A percentile compares a stretch with the other conserved stretches of the same genome.
These are phyloP conservation scores for Pleurozium schreberi DNA, from an alignment of 225 moss, liverwort and hornwort species.

Conservation along the genomic window DNA sequence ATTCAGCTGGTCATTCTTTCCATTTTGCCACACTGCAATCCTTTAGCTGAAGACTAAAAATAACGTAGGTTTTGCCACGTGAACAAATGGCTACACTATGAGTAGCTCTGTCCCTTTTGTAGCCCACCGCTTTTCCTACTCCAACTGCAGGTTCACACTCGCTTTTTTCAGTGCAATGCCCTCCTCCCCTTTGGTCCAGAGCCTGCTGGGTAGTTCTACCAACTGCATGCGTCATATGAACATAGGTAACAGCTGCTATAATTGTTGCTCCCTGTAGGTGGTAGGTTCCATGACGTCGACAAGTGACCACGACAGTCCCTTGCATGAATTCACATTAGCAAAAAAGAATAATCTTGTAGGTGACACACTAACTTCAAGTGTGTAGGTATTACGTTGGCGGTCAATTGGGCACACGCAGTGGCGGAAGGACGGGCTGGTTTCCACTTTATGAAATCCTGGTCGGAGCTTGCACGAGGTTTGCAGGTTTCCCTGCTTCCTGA, in stretches of 20 bases:
- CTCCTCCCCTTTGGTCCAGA: background rate
- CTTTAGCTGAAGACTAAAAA: too few relatives aligned
- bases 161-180: background rate
- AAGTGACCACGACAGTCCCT: background rate
- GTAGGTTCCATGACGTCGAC: background rate
- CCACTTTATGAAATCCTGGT: slow-evolving; percentile 36
- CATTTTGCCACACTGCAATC: background rate
- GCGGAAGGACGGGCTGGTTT: slow-evolving; percentile 25
- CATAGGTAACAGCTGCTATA: background rate
- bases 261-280: background rate
- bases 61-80: background rate
- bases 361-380: slow-evolving; percentile 3
- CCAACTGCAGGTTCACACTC: background rate
- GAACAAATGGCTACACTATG: background rate
- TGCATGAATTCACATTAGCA: background rate
- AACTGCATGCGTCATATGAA: background rate
- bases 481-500: slow-evolving; percentile 10
- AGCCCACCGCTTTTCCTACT: background rate
- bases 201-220: background rate
- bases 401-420: slow-evolving; percentile 15
- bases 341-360: background rate
- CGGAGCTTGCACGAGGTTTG: slow-evolving; percentile 17
- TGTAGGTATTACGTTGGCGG: slow-evolving; percentile 19
- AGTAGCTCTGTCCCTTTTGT: background rate
- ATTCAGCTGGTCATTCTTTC: background rate